Evolutionary conservation across 2,329 filamentous ascomycete genomes (phyloP).

Genomic region (Exophiala dermatitidis): DNA sequence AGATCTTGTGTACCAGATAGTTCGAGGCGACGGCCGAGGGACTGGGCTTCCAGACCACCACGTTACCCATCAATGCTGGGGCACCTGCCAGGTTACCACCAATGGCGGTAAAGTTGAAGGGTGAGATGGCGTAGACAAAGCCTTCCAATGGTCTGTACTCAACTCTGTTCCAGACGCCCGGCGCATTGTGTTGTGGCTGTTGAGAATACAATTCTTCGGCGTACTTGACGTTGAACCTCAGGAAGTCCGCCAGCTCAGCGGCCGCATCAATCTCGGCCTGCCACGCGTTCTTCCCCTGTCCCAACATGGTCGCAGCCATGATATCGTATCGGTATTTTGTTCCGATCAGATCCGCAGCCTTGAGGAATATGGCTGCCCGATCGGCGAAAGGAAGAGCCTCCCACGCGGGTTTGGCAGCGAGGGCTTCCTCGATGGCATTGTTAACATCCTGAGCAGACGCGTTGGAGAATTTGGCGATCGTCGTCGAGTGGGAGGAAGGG

Average conservation of each 20-base stretch:
- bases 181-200: slow-evolving; percentile 75
- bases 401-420: slow-evolving; percentile 82
- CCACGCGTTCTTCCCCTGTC: slow-evolving; percentile 97
- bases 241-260: slow-evolving; percentile 85
- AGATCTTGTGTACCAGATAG: slow-evolving; percentile 76
- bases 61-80: slow-evolving; percentile 79
- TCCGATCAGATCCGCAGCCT: slow-evolving; percentile 83
- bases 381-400: slow-evolving; percentile 81
- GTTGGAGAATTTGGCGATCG: slow-evolving; percentile 76
- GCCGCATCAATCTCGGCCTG: slow-evolving; percentile 98
- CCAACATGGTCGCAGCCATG: slow-evolving; percentile 92
- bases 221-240: slow-evolving; percentile 90
- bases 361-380: slow-evolving; percentile 86
- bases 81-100: slow-evolving; percentile 71
- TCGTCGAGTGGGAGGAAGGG: slow-evolving; percentile 69
- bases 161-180: slow-evolving; percentile 80
- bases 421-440: slow-evolving; percentile 71
- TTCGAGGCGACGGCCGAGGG: slow-evolving; percentile 73
- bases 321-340: slow-evolving; percentile 94
- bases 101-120: slow-evolving; percentile 95
- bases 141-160: slow-evolving; percentile 81
- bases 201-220: slow-evolving; percentile 83
- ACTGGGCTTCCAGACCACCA: slow-evolving; percentile 86
- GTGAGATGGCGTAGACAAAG: slow-evolving; percentile 81
- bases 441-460: slow-evolving; percentile 70